Conservation (phyloP, 805 yeast species). For the Pichia insulana region DNA sequence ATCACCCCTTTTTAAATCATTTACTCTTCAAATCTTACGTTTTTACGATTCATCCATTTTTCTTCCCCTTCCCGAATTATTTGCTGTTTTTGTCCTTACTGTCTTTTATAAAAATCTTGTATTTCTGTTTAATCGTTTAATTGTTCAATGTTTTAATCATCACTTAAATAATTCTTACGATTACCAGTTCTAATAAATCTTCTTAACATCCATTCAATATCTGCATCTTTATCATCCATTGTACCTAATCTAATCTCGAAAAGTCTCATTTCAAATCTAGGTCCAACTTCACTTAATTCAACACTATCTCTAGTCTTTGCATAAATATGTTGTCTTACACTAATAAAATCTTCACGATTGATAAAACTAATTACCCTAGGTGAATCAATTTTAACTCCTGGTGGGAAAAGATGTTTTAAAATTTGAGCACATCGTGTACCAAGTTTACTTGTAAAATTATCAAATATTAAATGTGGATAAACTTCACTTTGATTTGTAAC, state of each 20-base stretch:
- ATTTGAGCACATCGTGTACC: constrained; percentile 78
- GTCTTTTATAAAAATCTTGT: background rate
- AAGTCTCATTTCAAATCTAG: constrained; percentile 94
- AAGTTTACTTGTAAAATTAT: constrained; percentile 70
- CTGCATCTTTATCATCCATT: constrained; percentile 91
- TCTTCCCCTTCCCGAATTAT: too few relatives aligned
- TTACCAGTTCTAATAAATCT: constrained; percentile 93
- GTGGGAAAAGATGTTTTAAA: constrained; percentile 86
- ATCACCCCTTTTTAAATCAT: too few relatives aligned
- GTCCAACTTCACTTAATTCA: constrained; percentile 94
- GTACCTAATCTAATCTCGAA: constrained; percentile 86
- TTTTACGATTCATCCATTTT: too few relatives aligned
- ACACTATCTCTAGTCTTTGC: constrained; percentile 82
- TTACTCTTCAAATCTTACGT: too few relatives aligned
- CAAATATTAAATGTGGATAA: constrained; percentile 90
- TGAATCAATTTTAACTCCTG: constrained; percentile 88
- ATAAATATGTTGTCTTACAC: constrained; percentile 92
- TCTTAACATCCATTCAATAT: constrained; percentile 93
- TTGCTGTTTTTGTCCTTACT: background rate
- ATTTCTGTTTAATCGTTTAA: background rate
- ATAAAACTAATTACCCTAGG: constrained; percentile 90
- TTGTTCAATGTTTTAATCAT: constrained; percentile 13
- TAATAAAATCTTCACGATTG: constrained; percentile 83
- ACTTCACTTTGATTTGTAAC: constrained; percentile 86
- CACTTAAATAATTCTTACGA: constrained; percentile 75